Percentiles rank a stretch among this genome's conserved stretches.
Conservation (phyloP, 2,329 filamentous ascomycete genomes). For the Phoma sp. region DNA sequence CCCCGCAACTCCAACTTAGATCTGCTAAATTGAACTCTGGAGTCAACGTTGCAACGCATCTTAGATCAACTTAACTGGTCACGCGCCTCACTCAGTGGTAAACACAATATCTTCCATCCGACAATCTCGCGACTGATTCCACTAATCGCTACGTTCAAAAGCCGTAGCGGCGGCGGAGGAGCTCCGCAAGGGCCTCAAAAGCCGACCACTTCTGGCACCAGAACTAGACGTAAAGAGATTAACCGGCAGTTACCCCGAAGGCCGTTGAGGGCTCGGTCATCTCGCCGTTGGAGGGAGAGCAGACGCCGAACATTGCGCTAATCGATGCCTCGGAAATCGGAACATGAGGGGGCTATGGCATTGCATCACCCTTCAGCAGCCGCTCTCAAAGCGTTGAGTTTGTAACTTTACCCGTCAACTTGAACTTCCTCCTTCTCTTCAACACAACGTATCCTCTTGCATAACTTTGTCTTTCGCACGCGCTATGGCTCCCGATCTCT, state of each 20-base stretch:
- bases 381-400: slow-evolving; percentile 55
- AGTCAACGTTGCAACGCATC: neutral
- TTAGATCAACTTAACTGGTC: neutral
- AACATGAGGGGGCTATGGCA: slow-evolving; percentile 14
- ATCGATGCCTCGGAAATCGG: slow-evolving; percentile 15
- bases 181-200: slow-evolving; percentile 10
- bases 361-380: slow-evolving; percentile 51
- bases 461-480: slow-evolving; percentile 49
- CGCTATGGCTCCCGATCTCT: slow-evolving; percentile 60
- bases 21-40: slow-evolving; percentile 7
- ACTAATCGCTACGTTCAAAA: slow-evolving; percentile 4
- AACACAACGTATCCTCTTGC: neutral
- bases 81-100: slow-evolving; percentile 6
- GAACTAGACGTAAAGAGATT: slow-evolving; percentile 7
- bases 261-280: slow-evolving; percentile 20
- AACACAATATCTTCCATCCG: neutral
- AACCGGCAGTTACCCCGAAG: slow-evolving; percentile 27
- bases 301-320: slow-evolving; percentile 19
- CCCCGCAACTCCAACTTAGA: neutral
- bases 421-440: neutral
- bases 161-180: slow-evolving; percentile 19
- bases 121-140: neutral
- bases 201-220: slow-evolving; percentile 1
- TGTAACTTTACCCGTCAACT: slow-evolving; percentile 8
- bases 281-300: slow-evolving; percentile 14